Conservation (phyloP, 179 eudicot species). For the Spergularia azorica region DNA sequence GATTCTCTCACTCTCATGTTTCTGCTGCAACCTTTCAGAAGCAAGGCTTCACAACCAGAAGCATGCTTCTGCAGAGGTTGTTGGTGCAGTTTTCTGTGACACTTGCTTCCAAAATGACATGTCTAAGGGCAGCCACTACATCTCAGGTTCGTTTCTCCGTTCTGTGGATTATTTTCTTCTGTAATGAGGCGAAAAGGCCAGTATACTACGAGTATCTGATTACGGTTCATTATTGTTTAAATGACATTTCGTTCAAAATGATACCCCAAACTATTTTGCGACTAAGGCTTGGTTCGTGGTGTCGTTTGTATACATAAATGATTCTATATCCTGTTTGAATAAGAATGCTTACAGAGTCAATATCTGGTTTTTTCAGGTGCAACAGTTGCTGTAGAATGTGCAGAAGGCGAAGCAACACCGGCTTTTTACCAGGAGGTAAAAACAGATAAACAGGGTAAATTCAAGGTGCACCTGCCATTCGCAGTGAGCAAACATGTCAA, state of each 20-base stretch:
- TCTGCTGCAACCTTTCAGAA: conserved; percentile 34
- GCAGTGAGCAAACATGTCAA: conserved; percentile 53
- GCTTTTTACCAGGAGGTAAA: conserved; percentile 51
- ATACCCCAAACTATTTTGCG: too few species aligned
- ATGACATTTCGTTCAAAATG: too few species aligned
- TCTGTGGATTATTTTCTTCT: neutral
- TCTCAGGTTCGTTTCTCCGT: conserved; percentile 53
- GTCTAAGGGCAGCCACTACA: conserved; percentile 53
- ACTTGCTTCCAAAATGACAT: conserved; percentile 63
- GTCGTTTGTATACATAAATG: too few species aligned
- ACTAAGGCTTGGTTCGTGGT: too few species aligned
- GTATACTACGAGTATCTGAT: neutral
- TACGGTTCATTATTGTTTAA: too few species aligned
- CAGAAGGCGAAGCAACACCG: conserved; percentile 24
- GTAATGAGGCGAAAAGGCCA: neutral
- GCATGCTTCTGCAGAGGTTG: conserved; percentile 48
- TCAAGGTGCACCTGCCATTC: conserved; percentile 61
- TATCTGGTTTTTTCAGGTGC: conserved; percentile 48
- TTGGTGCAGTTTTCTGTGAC: conserved; percentile 75
- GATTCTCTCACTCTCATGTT: conserved; percentile 23
- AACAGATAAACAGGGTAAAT: conserved; percentile 65
- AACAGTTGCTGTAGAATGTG: conserved; percentile 76
- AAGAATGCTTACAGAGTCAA: neutral
- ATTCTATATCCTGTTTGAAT: too few species aligned
- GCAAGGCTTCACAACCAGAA: conserved; percentile 43